Conservation (phyloP, 495 filamentous ascomycete genomes). For the Immersiella caudata region DNA sequence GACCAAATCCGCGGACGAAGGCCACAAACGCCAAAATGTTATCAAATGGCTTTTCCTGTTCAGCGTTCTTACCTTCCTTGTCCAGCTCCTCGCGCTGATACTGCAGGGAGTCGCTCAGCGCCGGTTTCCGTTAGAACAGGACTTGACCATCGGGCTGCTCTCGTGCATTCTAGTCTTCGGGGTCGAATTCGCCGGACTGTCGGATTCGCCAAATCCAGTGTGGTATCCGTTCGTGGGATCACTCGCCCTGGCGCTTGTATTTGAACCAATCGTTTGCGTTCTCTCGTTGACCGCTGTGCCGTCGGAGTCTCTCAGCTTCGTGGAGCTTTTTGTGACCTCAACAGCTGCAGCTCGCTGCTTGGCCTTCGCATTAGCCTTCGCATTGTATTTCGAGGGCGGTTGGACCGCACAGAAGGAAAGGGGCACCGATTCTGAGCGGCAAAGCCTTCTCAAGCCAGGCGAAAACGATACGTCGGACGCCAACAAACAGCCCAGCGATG, state of each 20-base stretch:
- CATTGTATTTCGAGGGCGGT: conserved; percentile 37
- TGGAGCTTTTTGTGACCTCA: conserved; percentile 40
- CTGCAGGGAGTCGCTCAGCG: conserved; percentile 42
- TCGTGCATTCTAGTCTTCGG: conserved; percentile 59
- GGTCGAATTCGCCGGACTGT: conserved; percentile 54
- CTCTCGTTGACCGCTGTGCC: conserved; percentile 37
- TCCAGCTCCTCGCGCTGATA: conserved; percentile 48
- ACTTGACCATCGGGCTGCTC: conserved; percentile 54
- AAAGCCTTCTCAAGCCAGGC: conserved; percentile 50
- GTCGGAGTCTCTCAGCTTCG: conserved; percentile 17
- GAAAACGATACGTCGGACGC: conserved; percentile 15
- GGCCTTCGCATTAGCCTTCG: conserved; percentile 33
- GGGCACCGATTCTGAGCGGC: conserved; percentile 52
- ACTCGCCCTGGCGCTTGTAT: conserved; percentile 55
- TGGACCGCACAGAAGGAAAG: conserved; percentile 35
- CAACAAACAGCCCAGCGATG: conserved; percentile 23
- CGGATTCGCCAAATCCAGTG: conserved; percentile 51
- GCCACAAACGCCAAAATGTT: conserved; percentile 47
- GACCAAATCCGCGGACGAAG: conserved; percentile 39
- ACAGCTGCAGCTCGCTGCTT: conserved; percentile 39
- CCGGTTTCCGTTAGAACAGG: conserved; percentile 47
- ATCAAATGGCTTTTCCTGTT: conserved; percentile 53
- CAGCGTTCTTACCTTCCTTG: conserved; percentile 54
- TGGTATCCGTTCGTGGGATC: conserved; percentile 66
- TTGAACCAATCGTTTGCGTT: conserved; percentile 50